Conservation (phyloP, 2,329 filamentous ascomycete genomes). For the Ilyonectria destructans region DNA sequence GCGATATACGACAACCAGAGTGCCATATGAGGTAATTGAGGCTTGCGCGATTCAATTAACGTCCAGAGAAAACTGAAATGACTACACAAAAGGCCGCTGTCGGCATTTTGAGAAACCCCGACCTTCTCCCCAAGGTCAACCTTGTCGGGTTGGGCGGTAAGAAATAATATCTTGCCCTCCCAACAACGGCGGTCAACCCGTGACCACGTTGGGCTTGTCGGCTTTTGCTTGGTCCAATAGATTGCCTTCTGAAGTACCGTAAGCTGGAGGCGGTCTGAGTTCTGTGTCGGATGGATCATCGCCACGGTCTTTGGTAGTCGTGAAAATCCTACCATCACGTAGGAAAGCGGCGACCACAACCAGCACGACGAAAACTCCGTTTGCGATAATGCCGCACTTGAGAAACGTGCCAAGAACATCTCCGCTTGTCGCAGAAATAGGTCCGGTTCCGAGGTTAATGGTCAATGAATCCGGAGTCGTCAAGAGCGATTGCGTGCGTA, state of each 20-base stretch:
- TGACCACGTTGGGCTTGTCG: too few species aligned
- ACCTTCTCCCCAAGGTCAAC: background rate
- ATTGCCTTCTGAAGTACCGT: too few species aligned
- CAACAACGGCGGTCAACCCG: too few species aligned
- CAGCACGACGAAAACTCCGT: background rate
- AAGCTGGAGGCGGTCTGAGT: too few species aligned
- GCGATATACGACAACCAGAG: background rate
- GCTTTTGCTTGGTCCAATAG: too few species aligned
- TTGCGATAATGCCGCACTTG: background rate
- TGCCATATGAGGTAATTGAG: background rate
- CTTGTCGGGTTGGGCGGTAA: background rate
- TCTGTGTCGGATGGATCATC: too few species aligned
- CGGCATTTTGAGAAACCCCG: background rate
- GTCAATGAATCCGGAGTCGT: background rate
- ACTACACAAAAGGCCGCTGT: background rate
- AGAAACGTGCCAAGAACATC: background rate
- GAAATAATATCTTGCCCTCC: background rate
- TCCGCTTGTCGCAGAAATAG: background rate
- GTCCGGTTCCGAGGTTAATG: background rate
- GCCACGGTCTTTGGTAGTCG: too few species aligned
- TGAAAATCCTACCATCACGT: background rate
- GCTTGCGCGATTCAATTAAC: background rate
- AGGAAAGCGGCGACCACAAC: background rate
- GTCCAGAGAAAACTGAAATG: background rate
- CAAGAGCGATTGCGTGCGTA: background rate